Conservation (phyloP, 257 asterid species). For the Eustoma russellianum region DNA sequence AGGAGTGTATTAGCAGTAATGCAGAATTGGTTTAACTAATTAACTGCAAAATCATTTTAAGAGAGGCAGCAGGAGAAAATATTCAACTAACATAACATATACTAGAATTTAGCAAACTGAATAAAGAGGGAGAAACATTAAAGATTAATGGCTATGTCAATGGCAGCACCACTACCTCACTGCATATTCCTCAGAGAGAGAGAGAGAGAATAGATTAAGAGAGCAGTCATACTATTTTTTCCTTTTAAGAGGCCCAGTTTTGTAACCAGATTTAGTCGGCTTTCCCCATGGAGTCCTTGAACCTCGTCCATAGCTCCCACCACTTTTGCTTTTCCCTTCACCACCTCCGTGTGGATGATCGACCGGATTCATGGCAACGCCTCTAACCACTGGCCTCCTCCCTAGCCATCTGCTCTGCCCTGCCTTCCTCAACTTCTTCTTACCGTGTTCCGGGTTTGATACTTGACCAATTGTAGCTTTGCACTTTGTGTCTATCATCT, state of each 20-base stretch:
- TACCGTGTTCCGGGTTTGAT: conserved; percentile 47
- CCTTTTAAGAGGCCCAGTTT: conserved; percentile 63
- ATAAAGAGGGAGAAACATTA: too few relatives aligned
- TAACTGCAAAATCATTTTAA: too few relatives aligned
- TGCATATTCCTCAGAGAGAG: too few relatives aligned
- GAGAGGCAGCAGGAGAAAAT: too few relatives aligned
- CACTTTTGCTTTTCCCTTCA: conserved; percentile 88
- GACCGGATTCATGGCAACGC: conserved; percentile 87
- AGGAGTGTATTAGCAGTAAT: too few relatives aligned
- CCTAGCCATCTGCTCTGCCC: conserved; percentile 83
- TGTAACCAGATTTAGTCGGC: conserved; percentile 81
- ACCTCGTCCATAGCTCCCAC: conserved; percentile 56
- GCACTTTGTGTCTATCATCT: conserved; percentile 53
- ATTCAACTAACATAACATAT: too few relatives aligned
- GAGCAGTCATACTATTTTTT: conserved; percentile 22
- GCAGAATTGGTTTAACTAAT: too few relatives aligned
- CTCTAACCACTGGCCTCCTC: conserved; percentile 66
- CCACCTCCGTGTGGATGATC: conserved; percentile 96
- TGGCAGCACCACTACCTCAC: too few relatives aligned
- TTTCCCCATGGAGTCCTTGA: conserved; percentile 82
- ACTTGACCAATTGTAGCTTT: conserved; percentile 57
- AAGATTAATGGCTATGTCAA: too few relatives aligned
- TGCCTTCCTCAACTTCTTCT: conserved; percentile 71
- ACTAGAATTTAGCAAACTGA: too few relatives aligned
- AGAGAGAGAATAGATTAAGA: background rate